Base-by-base conservation (phyloP, 1,284 basidiomycete genomes). In the Naganishia cerealis region DNA sequence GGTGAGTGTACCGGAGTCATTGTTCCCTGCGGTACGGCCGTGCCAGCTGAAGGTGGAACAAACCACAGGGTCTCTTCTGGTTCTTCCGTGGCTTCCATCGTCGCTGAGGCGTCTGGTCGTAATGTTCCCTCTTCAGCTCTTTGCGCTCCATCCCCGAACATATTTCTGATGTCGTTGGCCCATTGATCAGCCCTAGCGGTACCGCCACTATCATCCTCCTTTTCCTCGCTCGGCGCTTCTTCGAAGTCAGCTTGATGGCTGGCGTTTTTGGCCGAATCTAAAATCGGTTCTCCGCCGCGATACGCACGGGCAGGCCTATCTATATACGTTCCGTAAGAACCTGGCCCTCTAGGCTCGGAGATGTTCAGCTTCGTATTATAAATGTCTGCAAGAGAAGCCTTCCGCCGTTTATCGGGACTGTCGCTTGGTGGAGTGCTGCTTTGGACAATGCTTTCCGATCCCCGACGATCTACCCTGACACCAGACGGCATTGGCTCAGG, bases 141-240 rank as follows among this genome's bases (percentile, higher is more conserved):
- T n/a, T 39, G 24, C 21, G 13, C 10, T 1, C 57, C 40, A 42
- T 18, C 38, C 38, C 67, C 63, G 12, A 77, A 70, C 73, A 77
- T 73, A 16, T 72, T 68, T 5, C 68, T 48, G 39, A 78, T 62
- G 40, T 73, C 74, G 16, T 63, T 54, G 15, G 68, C 67, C 73
- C 76, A 77, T 58, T 76, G 72, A 13, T 75, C 72, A n/a, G 75
- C 75, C 33, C 72, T 65, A 10, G 75, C 76, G 3, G 77, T 78
- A 55, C 75, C 74, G 1, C 71, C 74, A 48, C 76, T 76, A 42
- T 77, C 72, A 38, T 75, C 75, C 36, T 74, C 73, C 21, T 69
- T 69, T 15, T 74, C 72, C 39, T 70, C 68, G n/a, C 16, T 46
- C 1, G 7, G 48, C n/a, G 36, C 26, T 26, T 38, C 18, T 58